Base-by-base conservation (phyloP, 768 basidiomycete genomes). In the Hericium alpestre region DNA sequence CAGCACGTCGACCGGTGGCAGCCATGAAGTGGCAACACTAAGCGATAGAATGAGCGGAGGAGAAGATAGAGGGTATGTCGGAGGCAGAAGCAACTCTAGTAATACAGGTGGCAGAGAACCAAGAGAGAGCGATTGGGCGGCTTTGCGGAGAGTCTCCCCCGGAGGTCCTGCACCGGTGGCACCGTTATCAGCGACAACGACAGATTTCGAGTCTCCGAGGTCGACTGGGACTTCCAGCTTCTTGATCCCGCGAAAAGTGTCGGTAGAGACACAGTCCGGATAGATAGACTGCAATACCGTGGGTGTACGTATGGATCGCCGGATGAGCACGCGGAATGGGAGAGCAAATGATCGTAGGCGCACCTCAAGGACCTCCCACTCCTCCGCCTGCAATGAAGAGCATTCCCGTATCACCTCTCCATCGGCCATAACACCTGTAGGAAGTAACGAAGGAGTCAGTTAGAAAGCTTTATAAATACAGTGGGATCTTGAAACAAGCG, bases 141-240 rank as follows among this genome's bases (percentile, higher is more conserved):
- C 55, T 54, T 57, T 18, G 38, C 43, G 22, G 27, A 37, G 23
- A 18, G 37, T n/a, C 39, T 12, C 40, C 37, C 32, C 10, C 7
- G 40, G 18, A 54, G 40, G 10, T n/a, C 49, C 23, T 25, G 22
- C 25, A 2, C 32, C 38, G n/a, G 32, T n/a, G 38, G 46, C 39
- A 32, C 54, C 61, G 55, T 70, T 66, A 53, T 71, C 64, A 20
- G 68, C 58, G 40, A 83, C 65, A 46, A 65, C 51, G 22, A 86
- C 65, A 10, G 62, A 65, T n/a, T 67, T 73, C 16, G 79, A 67
- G 10, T 66, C 64, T 15, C 68, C 73, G 39, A 89, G 74, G 59
- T 89, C 81, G 40, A 91, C 70, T 9, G 86, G 82, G 51, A 90
- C 72, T 61, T 87, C 80, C 20, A 86, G 77, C 64, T 76, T 82